Base-by-base conservation (phyloP, 768 basidiomycete genomes). In the Leucocoprinus sp. region DNA sequence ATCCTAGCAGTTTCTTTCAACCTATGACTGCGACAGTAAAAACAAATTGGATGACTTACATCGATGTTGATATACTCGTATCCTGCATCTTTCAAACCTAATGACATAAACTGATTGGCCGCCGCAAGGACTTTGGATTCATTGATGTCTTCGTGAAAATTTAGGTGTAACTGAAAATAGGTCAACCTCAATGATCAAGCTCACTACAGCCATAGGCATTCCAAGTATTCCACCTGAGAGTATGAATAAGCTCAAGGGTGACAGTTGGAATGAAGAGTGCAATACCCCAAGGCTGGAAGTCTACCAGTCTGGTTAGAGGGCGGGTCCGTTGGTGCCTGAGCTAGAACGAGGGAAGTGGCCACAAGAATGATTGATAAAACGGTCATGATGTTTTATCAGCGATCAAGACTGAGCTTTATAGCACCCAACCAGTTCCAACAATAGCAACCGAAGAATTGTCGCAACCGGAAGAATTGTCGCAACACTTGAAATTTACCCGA, bases 51-150 rank as follows among this genome's bases (percentile, higher is more conserved):
- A 19, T 12, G 14, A 59, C 65, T 12, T 50, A 72, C 73, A 56
- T 75, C 74, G 35, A 75, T 70, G 54, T 75, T 74, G 45, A 76
- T 58, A 51, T 75, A 76, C 51, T 72, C 50, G 43, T 76, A 76
- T 4, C 74, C 74, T 5, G 61, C 72, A 31, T 61, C 62, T 51
- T 70, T 68, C 24, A 76, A 63, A 4, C 74, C 74, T 4, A 74
- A 61, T 1, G 69, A 68, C 4, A 69, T 55, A 36, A 76, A 64
- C 41, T 65, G 61, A 42, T 70, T 69, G 5, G 74, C 74, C 5
- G 73, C 72, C 18, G 64, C 66, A 19, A 75, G 46, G 22, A 76
- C 55, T 44, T 70, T 71, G 6, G 64, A 52, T 38, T 69, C 69
- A 45, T 64, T 68, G 44, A 76, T 71, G 42, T 65, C 72, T 74